Base-by-base conservation (phyloP, 2,329 filamentous ascomycete species). In the Sporothrix protearum region DNA sequence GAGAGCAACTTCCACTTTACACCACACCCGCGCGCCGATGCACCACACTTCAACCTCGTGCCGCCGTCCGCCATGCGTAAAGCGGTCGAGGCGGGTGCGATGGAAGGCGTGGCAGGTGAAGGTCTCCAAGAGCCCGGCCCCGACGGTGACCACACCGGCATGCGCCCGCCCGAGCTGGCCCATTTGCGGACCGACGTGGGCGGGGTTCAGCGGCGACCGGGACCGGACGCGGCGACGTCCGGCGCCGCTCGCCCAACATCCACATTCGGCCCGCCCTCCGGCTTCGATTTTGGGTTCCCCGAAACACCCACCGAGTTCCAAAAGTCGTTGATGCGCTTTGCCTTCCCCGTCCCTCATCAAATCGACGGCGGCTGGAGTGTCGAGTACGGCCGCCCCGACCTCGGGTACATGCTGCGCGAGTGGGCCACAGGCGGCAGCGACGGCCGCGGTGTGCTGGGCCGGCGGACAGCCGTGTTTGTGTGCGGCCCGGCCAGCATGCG, bases 401-500 rank as follows among this genome's bases (percentile, higher is more conserved):
- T 98, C 47, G 91, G 92, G 0, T 95, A 91, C 79, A 93, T 97
- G 88, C 86, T 98, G 70, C 90, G 88, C 77, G 89, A 96, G 75
- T 91, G 94, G 87, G 92, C 92, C 4, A 89, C 88, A 28, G 91
- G 89, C n/a, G 90, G 89, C 69, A 75, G 83, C 0, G 87, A 91
- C 74, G 88, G 89, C 2, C 82, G 88, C 61, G 89, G 89, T 0
- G 89, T 91, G 71, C 91, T 96, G 72, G 94, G 95, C 1, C 85
- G 91, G 59, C 84, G 93, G 71, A 94, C 93, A 2, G 95, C 93
- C 75, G 92, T 97, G 6, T 97, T 96, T 79, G 94, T 98, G 16
- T 98, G 95, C 78, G 95, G 95, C 0, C 95, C 95, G 22, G 89
- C 93, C 1, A 85, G 88, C 71, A 96, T 97, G 94, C 85, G 95